These are phyloP conservation scores for Rubus parviflorus DNA, from an alignment of 306 rosid species.

Conservation along the genomic window DNA sequence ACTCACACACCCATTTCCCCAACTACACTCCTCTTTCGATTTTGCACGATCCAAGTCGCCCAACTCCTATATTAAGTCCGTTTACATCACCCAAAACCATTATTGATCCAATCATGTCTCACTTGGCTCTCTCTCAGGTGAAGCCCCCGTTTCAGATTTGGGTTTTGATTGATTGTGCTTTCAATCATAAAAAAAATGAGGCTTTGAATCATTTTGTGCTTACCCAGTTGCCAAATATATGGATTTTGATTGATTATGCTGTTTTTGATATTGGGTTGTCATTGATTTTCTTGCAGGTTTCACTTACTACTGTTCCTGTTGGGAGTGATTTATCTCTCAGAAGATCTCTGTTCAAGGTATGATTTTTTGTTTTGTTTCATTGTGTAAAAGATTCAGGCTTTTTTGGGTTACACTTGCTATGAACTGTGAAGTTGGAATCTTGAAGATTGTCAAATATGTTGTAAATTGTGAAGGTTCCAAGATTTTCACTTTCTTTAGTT, in stretches of 20 bases:
- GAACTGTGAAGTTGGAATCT: constrained; percentile 3
- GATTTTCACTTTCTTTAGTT: background rate
- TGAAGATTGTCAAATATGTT: background rate
- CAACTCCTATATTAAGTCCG: constrained; percentile 16
- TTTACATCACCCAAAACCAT: background rate
- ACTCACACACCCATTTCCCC: background rate
- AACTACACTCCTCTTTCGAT: background rate
- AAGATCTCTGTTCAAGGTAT: constrained; percentile 55
- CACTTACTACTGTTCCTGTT: constrained; percentile 40
- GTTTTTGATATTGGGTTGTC: constrained; percentile 13
- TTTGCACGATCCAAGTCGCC: constrained; percentile 16
- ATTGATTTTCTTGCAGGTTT: constrained; percentile 35
- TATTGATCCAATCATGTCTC: constrained; percentile 39
- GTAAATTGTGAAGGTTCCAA: background rate
- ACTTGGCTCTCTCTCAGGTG: constrained; percentile 48
- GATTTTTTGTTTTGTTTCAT: background rate
- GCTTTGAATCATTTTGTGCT: constrained; percentile 8
- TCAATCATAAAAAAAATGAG: background rate
- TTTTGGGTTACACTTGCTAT: background rate
- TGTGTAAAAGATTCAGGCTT: constrained; percentile 2
- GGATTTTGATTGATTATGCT: background rate
- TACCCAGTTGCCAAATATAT: constrained; percentile 13
- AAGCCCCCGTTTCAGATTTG: background rate
- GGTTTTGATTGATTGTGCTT: background rate
- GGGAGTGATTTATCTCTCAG: constrained; percentile 47